These are phyloP conservation scores for Pseudocohnilembus persalinus DNA, from an alignment of 169 alveolate genomes.

Conservation along the genomic window DNA sequence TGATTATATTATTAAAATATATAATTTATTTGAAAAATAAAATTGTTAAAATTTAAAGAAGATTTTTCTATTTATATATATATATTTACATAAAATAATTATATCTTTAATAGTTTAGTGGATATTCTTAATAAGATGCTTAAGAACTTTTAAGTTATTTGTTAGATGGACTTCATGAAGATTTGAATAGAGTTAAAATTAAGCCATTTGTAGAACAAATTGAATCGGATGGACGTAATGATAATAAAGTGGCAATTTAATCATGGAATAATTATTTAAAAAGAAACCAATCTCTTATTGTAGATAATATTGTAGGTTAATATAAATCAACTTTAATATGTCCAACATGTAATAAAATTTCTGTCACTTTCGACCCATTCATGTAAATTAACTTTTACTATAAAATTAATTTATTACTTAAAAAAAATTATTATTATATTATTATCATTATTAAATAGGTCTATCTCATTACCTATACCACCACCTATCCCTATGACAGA, in stretches of 20 bases:
- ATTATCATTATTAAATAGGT: neutral
- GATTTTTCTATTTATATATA: too few relatives aligned
- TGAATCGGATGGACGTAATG: conserved; percentile 16
- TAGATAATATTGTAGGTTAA: conserved; percentile 43
- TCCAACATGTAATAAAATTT: conserved; percentile 33
- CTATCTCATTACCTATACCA: neutral
- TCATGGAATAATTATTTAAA: conserved; percentile 49
- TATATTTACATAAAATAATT: too few relatives aligned
- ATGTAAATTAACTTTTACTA: conserved; percentile 11
- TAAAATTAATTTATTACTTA: neutral
- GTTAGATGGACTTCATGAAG: conserved; percentile 45
- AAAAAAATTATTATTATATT: neutral
- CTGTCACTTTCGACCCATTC: conserved; percentile 42
- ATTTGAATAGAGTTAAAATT: conserved; percentile 15
- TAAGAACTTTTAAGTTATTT: conserved; percentile 27
- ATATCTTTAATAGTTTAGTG: conserved; percentile 6
- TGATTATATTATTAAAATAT: too few relatives aligned
- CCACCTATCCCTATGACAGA: neutral
- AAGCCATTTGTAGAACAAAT: conserved; percentile 26
- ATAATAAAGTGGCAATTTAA: conserved; percentile 27
- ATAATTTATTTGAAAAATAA: too few relatives aligned
- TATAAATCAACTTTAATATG: conserved; percentile 33
- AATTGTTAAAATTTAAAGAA: too few relatives aligned
- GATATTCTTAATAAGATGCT: conserved; percentile 32
- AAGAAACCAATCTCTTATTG: conserved; percentile 55